phyloP scores from a whole-genome alignment of 2,329 filamentous ascomycete species.

The Paradendryphiella salina region DNA sequence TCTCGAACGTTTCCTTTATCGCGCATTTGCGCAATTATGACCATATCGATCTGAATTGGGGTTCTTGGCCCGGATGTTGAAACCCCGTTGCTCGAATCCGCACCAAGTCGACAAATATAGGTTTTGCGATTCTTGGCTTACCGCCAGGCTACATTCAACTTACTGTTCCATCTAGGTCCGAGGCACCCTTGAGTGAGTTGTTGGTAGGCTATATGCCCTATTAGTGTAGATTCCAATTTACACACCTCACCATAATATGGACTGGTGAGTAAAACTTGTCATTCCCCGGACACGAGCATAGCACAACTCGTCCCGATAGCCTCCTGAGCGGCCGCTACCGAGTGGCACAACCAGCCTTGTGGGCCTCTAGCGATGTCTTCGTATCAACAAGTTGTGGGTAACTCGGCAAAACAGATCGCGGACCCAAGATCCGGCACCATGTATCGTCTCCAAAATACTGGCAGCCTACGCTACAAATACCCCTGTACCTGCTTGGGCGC shows the following conservation, averaged over 20 bases:
- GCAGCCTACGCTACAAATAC: background rate
- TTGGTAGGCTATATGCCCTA: background rate
- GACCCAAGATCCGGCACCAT: background rate
- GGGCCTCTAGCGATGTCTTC: background rate
- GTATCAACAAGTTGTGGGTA: constrained; percentile 7
- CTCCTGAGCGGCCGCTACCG: constrained; percentile 4
- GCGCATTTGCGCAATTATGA: background rate
- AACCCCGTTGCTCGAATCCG: background rate
- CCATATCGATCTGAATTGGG: background rate
- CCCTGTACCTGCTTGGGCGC: constrained; percentile 4
- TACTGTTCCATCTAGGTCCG: background rate
- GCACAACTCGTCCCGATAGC: background rate
- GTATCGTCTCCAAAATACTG: constrained; percentile 8
- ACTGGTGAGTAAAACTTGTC: background rate
- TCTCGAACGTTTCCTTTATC: background rate
- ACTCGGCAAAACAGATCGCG: constrained; percentile 9
- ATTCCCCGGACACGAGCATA: background rate
- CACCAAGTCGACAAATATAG: background rate
- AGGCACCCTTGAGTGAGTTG: background rate
- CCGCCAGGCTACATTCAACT: background rate
- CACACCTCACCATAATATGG: no score
- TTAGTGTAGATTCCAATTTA: background rate
- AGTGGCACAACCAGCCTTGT: constrained; percentile 2
- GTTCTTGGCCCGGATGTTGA: background rate
- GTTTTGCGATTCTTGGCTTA: background rate